These are phyloP conservation scores for Rhytidiadelphus loreus DNA, from an alignment of 225 moss, liverwort and hornwort species.

Conservation along the genomic window DNA sequence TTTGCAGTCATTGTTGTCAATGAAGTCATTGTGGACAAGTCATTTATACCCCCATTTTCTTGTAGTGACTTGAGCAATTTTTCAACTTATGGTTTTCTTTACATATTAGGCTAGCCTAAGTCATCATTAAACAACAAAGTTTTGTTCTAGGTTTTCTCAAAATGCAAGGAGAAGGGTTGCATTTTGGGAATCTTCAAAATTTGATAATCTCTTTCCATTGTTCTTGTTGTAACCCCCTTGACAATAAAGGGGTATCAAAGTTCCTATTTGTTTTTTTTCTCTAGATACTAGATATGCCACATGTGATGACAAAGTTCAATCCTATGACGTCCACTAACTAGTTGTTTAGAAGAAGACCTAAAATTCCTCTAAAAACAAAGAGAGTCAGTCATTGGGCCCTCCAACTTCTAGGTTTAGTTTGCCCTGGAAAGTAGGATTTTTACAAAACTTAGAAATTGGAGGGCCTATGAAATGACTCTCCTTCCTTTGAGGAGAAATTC, in stretches of 20 bases:
- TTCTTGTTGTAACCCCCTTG: fast-evolving
- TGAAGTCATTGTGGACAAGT: no score
- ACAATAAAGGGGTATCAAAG: neutral
- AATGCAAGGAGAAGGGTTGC: neutral
- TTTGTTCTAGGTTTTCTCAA: neutral
- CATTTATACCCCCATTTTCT: no score
- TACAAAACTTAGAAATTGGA: neutral
- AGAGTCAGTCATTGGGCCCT: fast-evolving
- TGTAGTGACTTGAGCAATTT: neutral
- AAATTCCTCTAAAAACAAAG: fast-evolving
- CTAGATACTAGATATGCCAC: neutral
- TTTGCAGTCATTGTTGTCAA: no score
- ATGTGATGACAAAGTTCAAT: neutral
- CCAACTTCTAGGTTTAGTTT: neutral
- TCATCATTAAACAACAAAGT: neutral
- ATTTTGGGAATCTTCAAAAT: neutral
- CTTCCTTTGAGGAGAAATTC: fast-evolving
- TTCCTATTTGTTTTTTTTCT: neutral
- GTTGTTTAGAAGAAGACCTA: neutral
- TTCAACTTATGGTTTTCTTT: neutral
- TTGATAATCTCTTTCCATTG: neutral
- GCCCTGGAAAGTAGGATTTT: fast-evolving
- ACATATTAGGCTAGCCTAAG: neutral
- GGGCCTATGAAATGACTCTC: fast-evolving
- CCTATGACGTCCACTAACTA: no score